A percentile compares a stretch with the other conserved stretches of the same genome.
Conservation (phyloP, 257 asterid species). For the Nicotiana sylvestris region DNA sequence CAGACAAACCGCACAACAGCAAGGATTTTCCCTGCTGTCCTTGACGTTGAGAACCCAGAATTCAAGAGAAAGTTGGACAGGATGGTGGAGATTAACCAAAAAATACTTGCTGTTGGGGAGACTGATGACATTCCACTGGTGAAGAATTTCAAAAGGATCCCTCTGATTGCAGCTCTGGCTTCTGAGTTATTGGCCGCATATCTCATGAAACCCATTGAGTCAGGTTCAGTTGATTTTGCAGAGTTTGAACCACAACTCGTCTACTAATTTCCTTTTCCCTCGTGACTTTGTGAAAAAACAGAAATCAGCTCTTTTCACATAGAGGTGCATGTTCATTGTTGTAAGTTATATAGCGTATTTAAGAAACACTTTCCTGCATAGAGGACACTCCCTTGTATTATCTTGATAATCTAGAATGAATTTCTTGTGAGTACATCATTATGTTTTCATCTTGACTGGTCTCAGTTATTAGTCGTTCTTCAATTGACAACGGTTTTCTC, state of each 20-base stretch:
- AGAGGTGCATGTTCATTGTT: slow-evolving; percentile 6
- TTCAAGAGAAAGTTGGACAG: slow-evolving; percentile 92
- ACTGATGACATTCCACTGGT: slow-evolving; percentile 60
- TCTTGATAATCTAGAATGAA: slow-evolving; percentile 10
- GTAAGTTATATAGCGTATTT: slow-evolving; percentile 9
- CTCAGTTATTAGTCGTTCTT: background rate
- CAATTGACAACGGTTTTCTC: background rate
- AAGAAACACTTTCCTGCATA: slow-evolving; percentile 1
- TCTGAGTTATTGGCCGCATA: slow-evolving; percentile 80
- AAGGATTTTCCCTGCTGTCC: slow-evolving; percentile 93
- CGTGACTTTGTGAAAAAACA: background rate
- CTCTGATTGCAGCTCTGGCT: slow-evolving; percentile 76
- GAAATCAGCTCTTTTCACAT: background rate
- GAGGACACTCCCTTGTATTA: slow-evolving; percentile 14
- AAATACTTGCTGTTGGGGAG: slow-evolving; percentile 65
- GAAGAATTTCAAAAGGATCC: slow-evolving; percentile 88
- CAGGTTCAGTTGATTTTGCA: slow-evolving; percentile 89
- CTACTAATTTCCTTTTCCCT: slow-evolving; percentile 30
- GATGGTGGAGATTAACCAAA: slow-evolving; percentile 78
- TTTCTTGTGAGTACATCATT: slow-evolving; percentile 1
- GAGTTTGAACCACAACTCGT: slow-evolving; percentile 82
- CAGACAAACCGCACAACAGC: slow-evolving; percentile 96
- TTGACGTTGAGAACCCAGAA: slow-evolving; percentile 88
- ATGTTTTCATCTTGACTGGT: background rate
- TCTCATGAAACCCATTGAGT: slow-evolving; percentile 95